Conservation (phyloP, 495 filamentous ascomycete species). For the Penicillium pancosmium region DNA sequence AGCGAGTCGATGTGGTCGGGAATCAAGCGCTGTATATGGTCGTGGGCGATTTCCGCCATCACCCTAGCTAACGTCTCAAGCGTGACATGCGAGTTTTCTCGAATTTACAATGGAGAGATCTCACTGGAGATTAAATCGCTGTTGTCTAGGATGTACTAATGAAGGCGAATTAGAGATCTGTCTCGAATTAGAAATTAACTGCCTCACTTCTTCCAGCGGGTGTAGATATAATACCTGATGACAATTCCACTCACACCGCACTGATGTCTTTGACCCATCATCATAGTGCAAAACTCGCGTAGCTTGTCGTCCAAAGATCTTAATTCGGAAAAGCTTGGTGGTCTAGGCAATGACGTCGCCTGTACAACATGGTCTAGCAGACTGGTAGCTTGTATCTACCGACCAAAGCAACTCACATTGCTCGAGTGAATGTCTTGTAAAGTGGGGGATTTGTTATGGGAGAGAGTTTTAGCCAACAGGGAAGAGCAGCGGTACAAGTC, state of each 20-base stretch:
- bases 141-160: slow-evolving; percentile 3
- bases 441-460: background rate
- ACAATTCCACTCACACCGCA: slow-evolving; percentile 9
- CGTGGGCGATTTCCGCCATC: slow-evolving; percentile 7
- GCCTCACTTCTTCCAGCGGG: background rate
- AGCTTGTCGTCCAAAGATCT: slow-evolving; percentile 7
- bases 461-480: background rate
- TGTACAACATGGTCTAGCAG: slow-evolving; percentile 5
- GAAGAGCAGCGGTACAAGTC: background rate
- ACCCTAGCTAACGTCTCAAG: slow-evolving; percentile 9
- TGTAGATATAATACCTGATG: background rate
- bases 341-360: background rate
- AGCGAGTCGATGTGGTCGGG: slow-evolving; percentile 4
- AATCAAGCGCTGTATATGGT: slow-evolving; percentile 4
- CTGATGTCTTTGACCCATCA: slow-evolving; percentile 6
- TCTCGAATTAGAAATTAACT: background rate
- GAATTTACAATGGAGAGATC: background rate
- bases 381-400: slow-evolving; percentile 5
- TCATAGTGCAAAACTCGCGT: background rate
- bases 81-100: slow-evolving; percentile 1
- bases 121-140: background rate
- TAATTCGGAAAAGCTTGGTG: background rate
- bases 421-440: background rate
- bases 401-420: slow-evolving; percentile 8
- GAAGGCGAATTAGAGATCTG: slow-evolving; percentile 7